These are phyloP conservation scores for Boletus reticulatus DNA, from an alignment of 768 basidiomycete species.

Conservation along the genomic window DNA sequence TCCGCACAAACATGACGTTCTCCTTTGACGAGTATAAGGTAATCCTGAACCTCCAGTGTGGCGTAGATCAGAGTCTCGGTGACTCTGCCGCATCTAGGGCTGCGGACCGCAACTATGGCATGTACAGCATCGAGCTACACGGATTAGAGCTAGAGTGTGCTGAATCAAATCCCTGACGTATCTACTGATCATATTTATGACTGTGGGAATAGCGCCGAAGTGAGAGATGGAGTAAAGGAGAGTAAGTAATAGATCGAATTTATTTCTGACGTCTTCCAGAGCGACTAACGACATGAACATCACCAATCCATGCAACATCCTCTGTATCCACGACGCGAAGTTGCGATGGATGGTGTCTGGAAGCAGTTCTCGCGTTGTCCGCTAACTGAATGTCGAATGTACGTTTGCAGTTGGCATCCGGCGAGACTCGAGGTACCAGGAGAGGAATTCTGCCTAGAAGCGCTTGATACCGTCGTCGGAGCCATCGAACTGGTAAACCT, in stretches of 20 bases:
- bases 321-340: constrained; percentile 25
- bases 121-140: constrained; percentile 89
- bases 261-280: constrained; percentile 2
- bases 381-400: constrained; percentile 34
- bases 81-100: constrained; percentile 52
- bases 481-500: constrained; percentile 26
- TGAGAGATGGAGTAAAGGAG: not conserved
- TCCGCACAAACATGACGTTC: constrained; percentile 63
- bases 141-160: constrained; percentile 63
- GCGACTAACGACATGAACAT: constrained; percentile 1
- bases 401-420: constrained; percentile 1
- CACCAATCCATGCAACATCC: constrained; percentile 37
- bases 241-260: not conserved
- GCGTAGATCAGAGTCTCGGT: constrained; percentile 62
- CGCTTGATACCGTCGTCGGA: constrained; percentile 53
- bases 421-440: constrained; percentile 35
- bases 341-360: constrained; percentile 15
- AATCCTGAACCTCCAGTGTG: constrained; percentile 88
- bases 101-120: constrained; percentile 71
- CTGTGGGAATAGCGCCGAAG: not conserved
- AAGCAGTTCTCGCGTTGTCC: constrained; percentile 26
- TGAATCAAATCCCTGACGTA: constrained; percentile 32
- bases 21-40: constrained; percentile 91
- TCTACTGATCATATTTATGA: constrained; percentile 14
- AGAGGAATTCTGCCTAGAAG: constrained; percentile 63